Conservation (phyloP, 345 rosid genomes). For the Linum tenue region DNA sequence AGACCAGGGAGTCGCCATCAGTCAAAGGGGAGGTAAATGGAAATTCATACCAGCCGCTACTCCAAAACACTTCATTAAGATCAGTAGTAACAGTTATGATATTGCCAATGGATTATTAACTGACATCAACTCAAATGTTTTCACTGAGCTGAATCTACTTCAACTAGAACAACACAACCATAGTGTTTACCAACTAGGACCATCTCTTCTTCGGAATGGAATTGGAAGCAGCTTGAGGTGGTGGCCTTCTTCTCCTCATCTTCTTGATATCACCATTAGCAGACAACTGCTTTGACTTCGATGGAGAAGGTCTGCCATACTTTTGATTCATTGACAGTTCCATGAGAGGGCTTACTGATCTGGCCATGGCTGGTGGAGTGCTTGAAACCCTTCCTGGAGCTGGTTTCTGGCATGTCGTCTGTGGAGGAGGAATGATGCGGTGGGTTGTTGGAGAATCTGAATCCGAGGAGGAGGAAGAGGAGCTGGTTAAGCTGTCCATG, state of each 20-base stretch:
- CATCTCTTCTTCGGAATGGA: slow-evolving; percentile 49
- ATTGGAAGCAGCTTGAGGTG: slow-evolving; percentile 26
- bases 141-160: no score
- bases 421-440: slow-evolving; percentile 7
- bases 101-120: no score
- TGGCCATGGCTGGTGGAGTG: slow-evolving; percentile 23
- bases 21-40: no score
- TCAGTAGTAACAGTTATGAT: no score
- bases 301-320: slow-evolving; percentile 25
- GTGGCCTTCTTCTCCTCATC: slow-evolving; percentile 27
- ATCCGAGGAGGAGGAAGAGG: slow-evolving; percentile 11
- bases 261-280: slow-evolving; percentile 46
- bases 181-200: slow-evolving; percentile 26
- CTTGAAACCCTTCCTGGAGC: slow-evolving; percentile 24
- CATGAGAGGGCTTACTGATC: slow-evolving; percentile 39
- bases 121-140: no score
- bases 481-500: slow-evolving; percentile 67
- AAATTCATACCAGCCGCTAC: no score
- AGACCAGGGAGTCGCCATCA: no score
- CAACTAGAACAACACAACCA: no score
- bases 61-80: no score
- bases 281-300: slow-evolving; percentile 38
- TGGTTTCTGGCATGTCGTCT: slow-evolving; percentile 12
- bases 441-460: background rate
- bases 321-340: slow-evolving; percentile 41